Evolutionary conservation across 2,329 filamentous ascomycete genomes (phyloP).

Genomic region (Neodidymelliopsis sp.): DNA sequence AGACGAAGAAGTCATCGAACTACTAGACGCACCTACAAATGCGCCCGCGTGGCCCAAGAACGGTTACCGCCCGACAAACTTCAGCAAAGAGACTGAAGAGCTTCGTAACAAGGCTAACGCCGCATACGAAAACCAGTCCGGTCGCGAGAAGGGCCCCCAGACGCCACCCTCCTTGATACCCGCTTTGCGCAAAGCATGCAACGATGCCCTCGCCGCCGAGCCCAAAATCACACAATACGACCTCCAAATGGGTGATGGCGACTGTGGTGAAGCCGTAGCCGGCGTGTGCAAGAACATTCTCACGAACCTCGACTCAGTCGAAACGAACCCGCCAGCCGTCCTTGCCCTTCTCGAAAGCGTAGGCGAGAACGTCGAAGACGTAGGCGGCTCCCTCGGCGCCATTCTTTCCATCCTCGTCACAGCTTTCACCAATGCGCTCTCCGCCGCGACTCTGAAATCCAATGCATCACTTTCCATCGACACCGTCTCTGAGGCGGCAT

Average conservation of each 20-base stretch:
- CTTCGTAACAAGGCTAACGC: conserved; percentile 43
- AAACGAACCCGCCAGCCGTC: conserved; percentile 58
- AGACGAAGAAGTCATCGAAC: conserved; percentile 53
- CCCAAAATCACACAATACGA: conserved; percentile 72
- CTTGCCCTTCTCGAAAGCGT: conserved; percentile 67
- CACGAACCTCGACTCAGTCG: conserved; percentile 59
- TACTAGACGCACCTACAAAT: conserved; percentile 60
- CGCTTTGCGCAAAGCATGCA: conserved; percentile 53
- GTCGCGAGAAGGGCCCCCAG: conserved; percentile 37
- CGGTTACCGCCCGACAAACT: conserved; percentile 47
- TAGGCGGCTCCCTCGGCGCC: conserved; percentile 77
- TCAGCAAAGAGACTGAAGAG: conserved; percentile 35
- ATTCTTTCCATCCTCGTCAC: conserved; percentile 89
- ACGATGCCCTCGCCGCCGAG: conserved; percentile 64
- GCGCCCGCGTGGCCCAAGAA: conserved; percentile 62
- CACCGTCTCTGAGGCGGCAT: conserved; percentile 51
- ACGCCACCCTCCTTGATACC: conserved; percentile 52
- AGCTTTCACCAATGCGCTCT: conserved; percentile 64
- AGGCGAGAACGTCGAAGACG: conserved; percentile 69
- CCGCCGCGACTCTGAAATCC: conserved; percentile 36
- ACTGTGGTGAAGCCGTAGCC: conserved; percentile 74
- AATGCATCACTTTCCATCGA: conserved; percentile 40
- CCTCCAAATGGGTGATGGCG: conserved; percentile 87
- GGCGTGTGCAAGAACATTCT: conserved; percentile 71
- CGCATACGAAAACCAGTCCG: conserved; percentile 26